phyloP scores from a whole-genome alignment of 495 filamentous ascomycete species.

The Pseudotulostoma volvatum region DNA sequence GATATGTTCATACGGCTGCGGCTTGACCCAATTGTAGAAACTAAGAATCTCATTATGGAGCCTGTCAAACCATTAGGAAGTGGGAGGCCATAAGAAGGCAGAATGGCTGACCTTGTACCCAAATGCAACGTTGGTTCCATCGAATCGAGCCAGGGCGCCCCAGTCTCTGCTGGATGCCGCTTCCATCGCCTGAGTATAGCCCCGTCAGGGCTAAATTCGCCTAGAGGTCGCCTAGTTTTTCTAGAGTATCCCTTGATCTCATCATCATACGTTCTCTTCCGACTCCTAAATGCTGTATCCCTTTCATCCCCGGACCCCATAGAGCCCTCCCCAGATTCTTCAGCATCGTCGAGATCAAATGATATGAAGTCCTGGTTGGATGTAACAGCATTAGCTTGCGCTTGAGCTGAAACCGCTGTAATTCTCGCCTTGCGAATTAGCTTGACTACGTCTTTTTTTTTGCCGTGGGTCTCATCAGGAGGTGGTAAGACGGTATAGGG shows the following conservation, averaged over 20 bases:
- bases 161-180: constrained; percentile 21
- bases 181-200: constrained; percentile 43
- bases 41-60: constrained; percentile 77
- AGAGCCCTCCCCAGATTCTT: constrained; percentile 19
- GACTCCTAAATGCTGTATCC: constrained; percentile 28
- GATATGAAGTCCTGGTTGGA: constrained; percentile 74
- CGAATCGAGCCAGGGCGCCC: constrained; percentile 44
- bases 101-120: constrained; percentile 15
- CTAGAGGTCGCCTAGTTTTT: constrained; percentile 29
- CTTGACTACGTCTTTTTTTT: constrained; percentile 70
- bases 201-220: constrained; percentile 27
- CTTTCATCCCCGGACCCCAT: constrained; percentile 15
- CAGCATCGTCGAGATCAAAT: constrained; percentile 45
- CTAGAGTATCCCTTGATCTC: constrained; percentile 37
- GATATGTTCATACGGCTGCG: constrained; percentile 55
- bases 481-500: constrained; percentile 75
- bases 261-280: constrained; percentile 59
- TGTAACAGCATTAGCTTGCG: constrained; percentile 34
- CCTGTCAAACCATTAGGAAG: constrained; percentile 15
- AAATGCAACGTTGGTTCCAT: constrained; percentile 17
- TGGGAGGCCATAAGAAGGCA: background rate
- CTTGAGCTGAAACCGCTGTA: constrained; percentile 16
- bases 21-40: constrained; percentile 70
- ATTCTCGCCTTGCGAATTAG: constrained; percentile 73
- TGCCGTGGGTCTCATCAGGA: constrained; percentile 42